These are phyloP conservation scores for Aspergillus clavatus DNA, from an alignment of 2,329 filamentous ascomycete genomes.

Conservation along the genomic window DNA sequence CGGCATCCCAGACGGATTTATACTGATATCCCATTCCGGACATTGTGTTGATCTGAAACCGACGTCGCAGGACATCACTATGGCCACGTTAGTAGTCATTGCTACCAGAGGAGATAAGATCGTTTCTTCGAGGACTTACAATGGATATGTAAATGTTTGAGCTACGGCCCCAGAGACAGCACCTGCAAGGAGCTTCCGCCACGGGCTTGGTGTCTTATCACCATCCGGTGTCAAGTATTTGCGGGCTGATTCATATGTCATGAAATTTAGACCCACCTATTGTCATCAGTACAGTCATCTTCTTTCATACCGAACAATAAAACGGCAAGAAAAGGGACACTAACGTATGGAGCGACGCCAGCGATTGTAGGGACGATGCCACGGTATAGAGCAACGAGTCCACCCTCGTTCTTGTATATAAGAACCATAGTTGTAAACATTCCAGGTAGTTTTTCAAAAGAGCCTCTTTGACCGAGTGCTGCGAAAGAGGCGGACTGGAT, in stretches of 20 bases:
- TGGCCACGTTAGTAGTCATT: constrained; percentile 6
- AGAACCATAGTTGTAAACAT: constrained; percentile 79
- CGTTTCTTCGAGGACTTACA: constrained; percentile 57
- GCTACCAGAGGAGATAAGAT: not conserved
- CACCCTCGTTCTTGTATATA: constrained; percentile 93
- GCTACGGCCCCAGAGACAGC: constrained; percentile 94
- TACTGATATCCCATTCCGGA: constrained; percentile 96
- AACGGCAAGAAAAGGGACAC: too few relatives aligned
- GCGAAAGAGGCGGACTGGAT: constrained; percentile 97
- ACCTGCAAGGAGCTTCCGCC: constrained; percentile 80
- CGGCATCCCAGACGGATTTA: constrained; percentile 76
- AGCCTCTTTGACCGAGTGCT: constrained; percentile 59
- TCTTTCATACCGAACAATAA: too few relatives aligned
- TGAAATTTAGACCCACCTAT: constrained; percentile 92
- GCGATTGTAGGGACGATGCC: constrained; percentile 92
- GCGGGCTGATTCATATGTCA: constrained; percentile 90
- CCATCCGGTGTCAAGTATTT: constrained; percentile 82
- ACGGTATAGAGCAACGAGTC: constrained; percentile 78
- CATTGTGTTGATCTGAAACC: constrained; percentile 99
- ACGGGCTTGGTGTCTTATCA: constrained; percentile 71
- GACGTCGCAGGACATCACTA: constrained; percentile 83
- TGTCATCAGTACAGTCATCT: not conserved
- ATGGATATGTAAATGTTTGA: constrained; percentile 96
- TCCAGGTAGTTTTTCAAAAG: constrained; percentile 65
- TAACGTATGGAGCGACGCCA: constrained; percentile 88